A percentile compares a stretch with the other conserved stretches of the same genome.
These are phyloP conservation scores for Spathaspora arborariae DNA, from an alignment of 805 yeast species.

Conservation along the genomic window DNA sequence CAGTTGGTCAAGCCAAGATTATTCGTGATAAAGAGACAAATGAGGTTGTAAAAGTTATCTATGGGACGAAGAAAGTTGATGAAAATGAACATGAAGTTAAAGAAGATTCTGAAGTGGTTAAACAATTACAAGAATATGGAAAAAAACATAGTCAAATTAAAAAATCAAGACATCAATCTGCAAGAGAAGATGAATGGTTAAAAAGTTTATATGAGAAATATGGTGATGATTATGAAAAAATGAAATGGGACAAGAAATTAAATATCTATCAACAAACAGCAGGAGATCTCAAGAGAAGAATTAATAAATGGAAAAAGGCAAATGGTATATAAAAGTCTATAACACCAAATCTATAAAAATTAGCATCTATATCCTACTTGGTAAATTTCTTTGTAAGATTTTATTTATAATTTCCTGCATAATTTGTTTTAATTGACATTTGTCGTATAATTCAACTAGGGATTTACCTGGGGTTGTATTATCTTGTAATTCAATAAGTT, in stretches of 20 bases:
- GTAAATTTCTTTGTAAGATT: slow-evolving; percentile 26
- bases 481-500: slow-evolving; percentile 70
- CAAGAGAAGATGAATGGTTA: slow-evolving; percentile 75
- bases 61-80: slow-evolving; percentile 50
- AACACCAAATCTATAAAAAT: not conserved
- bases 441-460: slow-evolving; percentile 32
- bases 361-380: slow-evolving; percentile 9
- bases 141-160: slow-evolving; percentile 43
- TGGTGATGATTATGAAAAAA: slow-evolving; percentile 83
- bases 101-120: slow-evolving; percentile 56
- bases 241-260: slow-evolving; percentile 89
- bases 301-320: slow-evolving; percentile 63
- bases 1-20: slow-evolving; percentile 76
- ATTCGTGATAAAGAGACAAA: slow-evolving; percentile 63
- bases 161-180: slow-evolving; percentile 56
- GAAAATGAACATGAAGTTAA: slow-evolving; percentile 22
- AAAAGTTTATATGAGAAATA: slow-evolving; percentile 61
- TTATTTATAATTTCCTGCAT: slow-evolving; percentile 34
- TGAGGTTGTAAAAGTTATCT: slow-evolving; percentile 59
- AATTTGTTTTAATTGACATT: slow-evolving; percentile 34
- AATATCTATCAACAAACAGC: slow-evolving; percentile 79
- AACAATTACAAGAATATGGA: slow-evolving; percentile 56
- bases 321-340: slow-evolving; percentile 21
- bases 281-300: slow-evolving; percentile 76
- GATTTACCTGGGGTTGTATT: slow-evolving; percentile 14